phyloP scores from a whole-genome alignment of 441 rosid genomes.

The Bruguiera hainesii region DNA sequence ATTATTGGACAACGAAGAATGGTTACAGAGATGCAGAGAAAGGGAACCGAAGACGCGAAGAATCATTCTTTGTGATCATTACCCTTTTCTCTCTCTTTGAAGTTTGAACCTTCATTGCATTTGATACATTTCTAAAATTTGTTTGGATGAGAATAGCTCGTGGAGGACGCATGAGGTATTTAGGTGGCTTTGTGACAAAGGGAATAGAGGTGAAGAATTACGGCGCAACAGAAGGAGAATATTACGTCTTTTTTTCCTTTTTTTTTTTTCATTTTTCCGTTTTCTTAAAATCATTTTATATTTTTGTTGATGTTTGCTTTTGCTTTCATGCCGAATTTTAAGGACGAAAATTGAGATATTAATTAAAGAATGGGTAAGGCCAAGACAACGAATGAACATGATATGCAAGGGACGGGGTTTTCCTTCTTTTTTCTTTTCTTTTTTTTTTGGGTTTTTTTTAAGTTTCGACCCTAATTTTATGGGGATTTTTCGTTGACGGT shows the following conservation, averaged over 20 bases:
- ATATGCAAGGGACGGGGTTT: neutral
- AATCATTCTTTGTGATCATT: neutral
- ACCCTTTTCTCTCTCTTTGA: neutral
- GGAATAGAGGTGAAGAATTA: conserved; percentile 1
- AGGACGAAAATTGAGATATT: too few relatives aligned
- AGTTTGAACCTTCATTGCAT: conserved; percentile 1
- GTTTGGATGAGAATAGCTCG: neutral
- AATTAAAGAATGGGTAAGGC: too few relatives aligned
- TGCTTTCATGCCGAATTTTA: conserved; percentile 8
- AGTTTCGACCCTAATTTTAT: conserved; percentile 8
- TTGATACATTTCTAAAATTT: neutral
- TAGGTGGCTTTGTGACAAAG: neutral
- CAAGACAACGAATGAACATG: too few relatives aligned
- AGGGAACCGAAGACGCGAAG: neutral
- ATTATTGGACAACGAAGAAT: neutral
- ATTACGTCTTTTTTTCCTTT: neutral
- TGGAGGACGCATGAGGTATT: neutral
- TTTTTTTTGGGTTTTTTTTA: neutral
- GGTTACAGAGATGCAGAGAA: neutral
- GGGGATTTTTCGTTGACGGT: conserved; percentile 20
- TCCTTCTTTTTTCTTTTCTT: neutral
- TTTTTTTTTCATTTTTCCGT: too few relatives aligned
- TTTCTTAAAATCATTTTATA: too few relatives aligned
- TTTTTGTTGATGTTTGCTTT: neutral
- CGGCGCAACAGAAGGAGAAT: conserved; percentile 8